Base-by-base conservation (phyloP, 257 asterid genomes). In the Paulownia fortunei region DNA sequence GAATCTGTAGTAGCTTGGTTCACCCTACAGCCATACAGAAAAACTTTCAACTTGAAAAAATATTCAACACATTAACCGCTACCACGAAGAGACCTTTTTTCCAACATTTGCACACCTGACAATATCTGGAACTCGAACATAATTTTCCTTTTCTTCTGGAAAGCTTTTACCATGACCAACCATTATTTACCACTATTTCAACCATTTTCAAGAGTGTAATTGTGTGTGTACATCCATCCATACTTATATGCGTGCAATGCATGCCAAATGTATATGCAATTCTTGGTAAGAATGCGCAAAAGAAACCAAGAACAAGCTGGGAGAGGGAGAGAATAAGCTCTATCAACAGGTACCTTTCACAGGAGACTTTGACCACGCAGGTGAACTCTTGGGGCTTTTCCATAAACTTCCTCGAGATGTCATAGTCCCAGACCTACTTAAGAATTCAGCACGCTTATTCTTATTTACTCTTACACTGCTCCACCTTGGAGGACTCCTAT, bases 381-480 rank as follows among this genome's bases (percentile, higher is more conserved):
- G 85, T 72, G 88, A 66, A 47, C 82, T 71, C 72, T 75, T 85
- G 51, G 84, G 82, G 81, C 73, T 84, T 83, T 67, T 84, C 92
- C 86, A 75, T 37, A 82, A 60, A 70, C 78, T 58, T 79, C 88
- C 88, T 58, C 65, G 86, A 61, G 84, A 58, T 36, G 83, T 79
- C 55, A 19, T 69, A 79, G 79, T 73, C 72, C 88, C 77, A 32
- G 92, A 79, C 83, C 90, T 84, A 55, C 92, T 85, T 58, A 87
- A 79, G 87, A 94, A 94, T 74, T 94, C 97, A 56, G 96, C 83
- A 41, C 86, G 91, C 78, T 83, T 88, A 69, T 64, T 82, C 82
- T 52, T 71, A 56, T 73, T 78, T 66, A 67, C 70, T 74, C 82
- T 84, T 74, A 18, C 74, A 73, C 82, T 66, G 56, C 82, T 86